These are phyloP conservation scores for Claviceps pusilla DNA, from an alignment of 2,329 filamentous ascomycete genomes.

Conservation along the genomic window DNA sequence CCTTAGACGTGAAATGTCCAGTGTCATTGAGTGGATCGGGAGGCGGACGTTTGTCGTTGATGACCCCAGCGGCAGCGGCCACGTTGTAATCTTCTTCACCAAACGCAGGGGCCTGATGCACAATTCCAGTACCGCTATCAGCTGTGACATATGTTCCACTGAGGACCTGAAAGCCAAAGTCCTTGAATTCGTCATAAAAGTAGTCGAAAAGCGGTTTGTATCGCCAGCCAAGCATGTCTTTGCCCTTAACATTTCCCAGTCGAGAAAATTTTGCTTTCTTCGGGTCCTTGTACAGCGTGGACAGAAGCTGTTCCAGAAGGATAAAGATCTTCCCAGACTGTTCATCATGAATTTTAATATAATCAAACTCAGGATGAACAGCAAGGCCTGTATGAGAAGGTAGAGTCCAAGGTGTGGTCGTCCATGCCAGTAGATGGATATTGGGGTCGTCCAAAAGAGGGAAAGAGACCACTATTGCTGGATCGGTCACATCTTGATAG, in stretches of 20 bases:
- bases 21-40: conserved; percentile 82
- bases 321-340: conserved; percentile 72
- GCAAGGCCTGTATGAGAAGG: conserved; percentile 68
- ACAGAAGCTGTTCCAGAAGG: conserved; percentile 65
- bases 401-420: conserved; percentile 74
- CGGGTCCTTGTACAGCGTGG: conserved; percentile 65
- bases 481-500: conserved; percentile 85
- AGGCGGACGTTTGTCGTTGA: conserved; percentile 61
- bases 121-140: conserved; percentile 83
- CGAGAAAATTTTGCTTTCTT: conserved; percentile 66
- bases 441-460: conserved; percentile 64
- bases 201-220: conserved; percentile 79
- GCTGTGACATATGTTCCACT: conserved; percentile 77
- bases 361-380: conserved; percentile 70
- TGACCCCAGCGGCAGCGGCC: conserved; percentile 59
- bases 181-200: conserved; percentile 78
- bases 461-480: conserved; percentile 77
- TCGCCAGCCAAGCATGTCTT: conserved; percentile 54
- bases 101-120: conserved; percentile 85
- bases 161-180: conserved; percentile 65
- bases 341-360: conserved; percentile 74
- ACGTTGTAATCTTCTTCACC: conserved; percentile 93
- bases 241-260: conserved; percentile 50
- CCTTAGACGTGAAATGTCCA: conserved; percentile 62
- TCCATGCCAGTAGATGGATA: conserved; percentile 71